These are phyloP conservation scores for Nakazawaea ishiwadae DNA, from an alignment of 805 yeast species.

Conservation along the genomic window DNA sequence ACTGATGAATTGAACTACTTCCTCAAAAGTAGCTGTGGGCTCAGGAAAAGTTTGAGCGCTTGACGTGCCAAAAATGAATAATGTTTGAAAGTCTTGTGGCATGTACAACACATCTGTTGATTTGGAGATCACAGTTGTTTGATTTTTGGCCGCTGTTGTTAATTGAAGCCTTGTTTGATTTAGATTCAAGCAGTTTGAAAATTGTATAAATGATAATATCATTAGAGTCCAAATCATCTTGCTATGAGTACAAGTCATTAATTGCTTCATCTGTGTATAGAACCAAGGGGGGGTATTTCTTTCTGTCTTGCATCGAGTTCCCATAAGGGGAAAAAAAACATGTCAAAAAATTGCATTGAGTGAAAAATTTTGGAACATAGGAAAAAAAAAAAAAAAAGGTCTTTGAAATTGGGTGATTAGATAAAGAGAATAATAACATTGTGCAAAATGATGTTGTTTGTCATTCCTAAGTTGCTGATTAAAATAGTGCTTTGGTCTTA, in stretches of 20 bases:
- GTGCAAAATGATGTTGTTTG: background rate
- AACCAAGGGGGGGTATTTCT: too few relatives aligned
- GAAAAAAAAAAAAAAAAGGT: too few relatives aligned
- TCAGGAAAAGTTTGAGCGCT: background rate
- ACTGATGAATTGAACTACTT: conserved; percentile 1
- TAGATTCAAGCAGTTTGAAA: too few relatives aligned
- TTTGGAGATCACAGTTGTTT: background rate
- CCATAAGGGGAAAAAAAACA: background rate
- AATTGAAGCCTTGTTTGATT: too few relatives aligned
- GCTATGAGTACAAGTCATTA: too few relatives aligned
- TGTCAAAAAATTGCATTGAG: background rate
- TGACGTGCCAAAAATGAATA: background rate
- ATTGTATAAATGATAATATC: too few relatives aligned
- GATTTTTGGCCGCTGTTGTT: too few relatives aligned
- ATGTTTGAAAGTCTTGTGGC: background rate
- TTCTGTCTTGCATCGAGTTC: too few relatives aligned
- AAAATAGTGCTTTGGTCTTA: conserved; percentile 20
- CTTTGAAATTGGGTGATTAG: too few relatives aligned
- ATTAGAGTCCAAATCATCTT: too few relatives aligned
- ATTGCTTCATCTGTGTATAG: too few relatives aligned
- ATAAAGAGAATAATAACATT: too few relatives aligned
- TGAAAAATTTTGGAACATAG: background rate
- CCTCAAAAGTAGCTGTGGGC: background rate
- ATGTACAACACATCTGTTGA: background rate
- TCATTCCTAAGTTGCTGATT: background rate